These are phyloP conservation scores for Neurospora sp. DNA, from an alignment of 495 filamentous ascomycete genomes.

Conservation along the genomic window DNA sequence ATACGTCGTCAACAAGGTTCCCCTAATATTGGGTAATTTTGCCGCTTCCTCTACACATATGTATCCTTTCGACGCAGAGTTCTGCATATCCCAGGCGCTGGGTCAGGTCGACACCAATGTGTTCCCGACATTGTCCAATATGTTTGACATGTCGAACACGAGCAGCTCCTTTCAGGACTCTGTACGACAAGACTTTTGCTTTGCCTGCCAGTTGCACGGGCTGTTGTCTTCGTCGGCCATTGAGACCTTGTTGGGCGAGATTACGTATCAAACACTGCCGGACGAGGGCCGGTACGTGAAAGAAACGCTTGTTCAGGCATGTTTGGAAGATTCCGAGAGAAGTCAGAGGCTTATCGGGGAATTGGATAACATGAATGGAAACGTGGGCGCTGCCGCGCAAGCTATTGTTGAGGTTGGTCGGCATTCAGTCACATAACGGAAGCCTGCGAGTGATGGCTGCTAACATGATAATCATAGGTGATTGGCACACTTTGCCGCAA, in stretches of 20 bases:
- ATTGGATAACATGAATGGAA: conserved; percentile 88
- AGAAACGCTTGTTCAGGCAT: conserved; percentile 65
- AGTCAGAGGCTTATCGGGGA: conserved; percentile 66
- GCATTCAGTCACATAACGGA: neutral
- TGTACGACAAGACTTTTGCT: conserved; percentile 84
- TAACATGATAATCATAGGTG: conserved; percentile 38
- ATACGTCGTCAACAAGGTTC: conserved; percentile 89
- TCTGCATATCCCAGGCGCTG: conserved; percentile 72
- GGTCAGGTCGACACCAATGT: conserved; percentile 65
- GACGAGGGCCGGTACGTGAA: conserved; percentile 64
- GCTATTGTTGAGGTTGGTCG: conserved; percentile 64
- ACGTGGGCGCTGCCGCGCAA: conserved; percentile 78
- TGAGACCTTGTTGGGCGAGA: conserved; percentile 71
- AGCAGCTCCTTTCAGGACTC: conserved; percentile 66
- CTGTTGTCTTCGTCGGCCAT: conserved; percentile 71
- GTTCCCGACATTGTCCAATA: conserved; percentile 69
- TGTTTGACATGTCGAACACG: conserved; percentile 65
- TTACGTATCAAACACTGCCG: conserved; percentile 73
- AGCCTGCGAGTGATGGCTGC: neutral
- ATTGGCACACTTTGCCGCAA: conserved; percentile 66
- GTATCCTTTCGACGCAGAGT: conserved; percentile 61
- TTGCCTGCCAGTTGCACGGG: conserved; percentile 78
- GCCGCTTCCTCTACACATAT: conserved; percentile 28
- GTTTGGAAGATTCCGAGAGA: conserved; percentile 56
- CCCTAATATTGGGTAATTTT: conserved; percentile 61